Evolutionary conservation across 2,329 filamentous ascomycete genomes (phyloP), one percentile per base, ranked within the genome.

Genomic region (Penicillium sp.): DNA sequence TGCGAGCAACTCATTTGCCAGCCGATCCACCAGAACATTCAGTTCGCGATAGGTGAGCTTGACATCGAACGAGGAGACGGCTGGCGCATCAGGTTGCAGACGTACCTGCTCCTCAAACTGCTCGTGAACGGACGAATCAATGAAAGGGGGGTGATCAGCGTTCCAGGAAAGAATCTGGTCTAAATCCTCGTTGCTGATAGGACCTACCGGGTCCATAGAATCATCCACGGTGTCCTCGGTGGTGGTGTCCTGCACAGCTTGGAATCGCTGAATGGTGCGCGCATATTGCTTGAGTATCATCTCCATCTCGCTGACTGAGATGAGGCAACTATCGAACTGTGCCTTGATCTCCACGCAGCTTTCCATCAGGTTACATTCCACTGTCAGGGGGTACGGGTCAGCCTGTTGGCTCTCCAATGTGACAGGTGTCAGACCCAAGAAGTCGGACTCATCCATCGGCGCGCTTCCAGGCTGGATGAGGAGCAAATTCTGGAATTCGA

Each of bases 401-500:
- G 31, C n/a, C 34, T 49, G 46, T 22, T 49, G 31, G n/a, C 46
- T 26, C 31, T 49, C 32, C 29, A 37, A 37, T n/a, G 31, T 20
- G 31, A 49, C 34, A 26, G 46, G 46, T 37, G 34, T 37, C 34
- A 37, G 34, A 37, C 34, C 34, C 34, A 37, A 37, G 34, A 50
- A 42, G 37, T 40, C 48, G 20, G 22, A 40, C 9, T 35, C 37
- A 22, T 42, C 48, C 35, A 50, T 26, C 34, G 34, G 34, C 34
- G 34, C 34, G 34, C 34, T 37, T 37, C 34, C 34, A 37, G 49
- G 49, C 39, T 52, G 49, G 22, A 52, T 44, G 32, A 52, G 34
- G n/a, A 52, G 49, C 38, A 52, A 34, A 34, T 43, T 52, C 26
- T 44, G 49, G 39, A 52, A 44, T 42, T 44, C 31, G 29, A 34